Evolutionary conservation across 176 grass and related monocot genomes (phyloP).

Genomic region (Rhynchospora breviuscula): DNA sequence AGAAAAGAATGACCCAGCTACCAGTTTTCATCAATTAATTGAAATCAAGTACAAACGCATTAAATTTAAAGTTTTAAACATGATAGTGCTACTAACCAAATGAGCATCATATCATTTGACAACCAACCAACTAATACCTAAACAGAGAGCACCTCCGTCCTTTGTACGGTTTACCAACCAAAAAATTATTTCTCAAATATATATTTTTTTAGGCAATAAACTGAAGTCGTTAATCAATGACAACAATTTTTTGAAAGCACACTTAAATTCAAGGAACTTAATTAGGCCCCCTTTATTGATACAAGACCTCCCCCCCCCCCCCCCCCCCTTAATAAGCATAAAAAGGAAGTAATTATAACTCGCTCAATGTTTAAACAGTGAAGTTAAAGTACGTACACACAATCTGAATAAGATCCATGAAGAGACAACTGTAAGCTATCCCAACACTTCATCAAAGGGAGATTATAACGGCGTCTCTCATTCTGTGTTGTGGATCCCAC

Average conservation of each 20-base stretch:
- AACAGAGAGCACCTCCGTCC: neutral
- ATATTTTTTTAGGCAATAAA: too few relatives aligned
- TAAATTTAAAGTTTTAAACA: neutral
- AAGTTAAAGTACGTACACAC: constrained; percentile 1
- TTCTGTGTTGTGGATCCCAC: constrained; percentile 58
- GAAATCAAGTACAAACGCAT: neutral
- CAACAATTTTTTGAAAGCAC: neutral
- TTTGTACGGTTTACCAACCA: neutral
- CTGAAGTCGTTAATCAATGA: neutral
- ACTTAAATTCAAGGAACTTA: neutral
- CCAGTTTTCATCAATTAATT: neutral
- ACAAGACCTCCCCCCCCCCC: neutral
- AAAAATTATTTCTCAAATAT: neutral
- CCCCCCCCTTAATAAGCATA: too few relatives aligned
- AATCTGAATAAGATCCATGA: constrained; percentile 11
- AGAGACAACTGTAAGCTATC: neutral
- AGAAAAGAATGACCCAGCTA: neutral
- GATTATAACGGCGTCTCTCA: neutral
- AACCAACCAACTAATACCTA: neutral
- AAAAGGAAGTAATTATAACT: neutral
- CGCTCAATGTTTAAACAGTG: constrained; percentile 9
- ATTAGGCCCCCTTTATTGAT: neutral
- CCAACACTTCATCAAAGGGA: neutral
- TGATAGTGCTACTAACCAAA: neutral
- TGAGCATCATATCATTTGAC: neutral